Base-by-base conservation (phyloP, 2,329 filamentous ascomycete species). In the Colletotrichum chrysophilum region DNA sequence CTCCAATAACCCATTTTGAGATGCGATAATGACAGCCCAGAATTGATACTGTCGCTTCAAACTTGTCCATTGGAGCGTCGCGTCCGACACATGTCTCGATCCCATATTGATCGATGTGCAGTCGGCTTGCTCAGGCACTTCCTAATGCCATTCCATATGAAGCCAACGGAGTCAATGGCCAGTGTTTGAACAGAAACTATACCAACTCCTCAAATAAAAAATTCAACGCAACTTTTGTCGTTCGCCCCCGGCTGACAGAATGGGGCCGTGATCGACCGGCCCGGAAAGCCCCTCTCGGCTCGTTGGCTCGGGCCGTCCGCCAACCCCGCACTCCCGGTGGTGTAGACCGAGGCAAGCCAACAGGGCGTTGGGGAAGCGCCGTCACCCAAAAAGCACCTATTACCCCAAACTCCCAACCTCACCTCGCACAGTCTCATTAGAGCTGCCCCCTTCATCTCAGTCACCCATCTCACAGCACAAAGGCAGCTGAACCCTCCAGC, bases 331-430 rank as follows among this genome's bases (percentile, higher is more conserved):
- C 56, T 56, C 73, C 67, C 69, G 55, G 73, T 72, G 56, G 38
- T 75, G 69, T 32, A 75, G 70, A 55, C 73, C 73, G 73, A 75
- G 62, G 73, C 73, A 74, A 66, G 66, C 26, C 58, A 55, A 70
- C 30, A n/a, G 6, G 65, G 43, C 43, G 43, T 55, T 75, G 69
- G 69, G 72, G 73, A 75, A 75, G 52, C 72, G 48, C 34, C 62
- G 61, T 38, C 62, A 38, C 36, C 52, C 26, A 64, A 62, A 34
- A n/a, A 24, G 43, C 34, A 24, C 18, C 66, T 16, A 18, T 21
- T 60, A 60, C 66, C 66, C 52, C 66, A 58, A 68, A 43, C 12
- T 56, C 48, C 26, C 67, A 66, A 61, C 60, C 36, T 66, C 71
- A 13, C 26, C 48, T 56, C 66, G 21, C 10, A 36, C 48, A 38